phyloP scores from a whole-genome alignment of 352 stramenopile species.

The Globisporangium polare region DNA sequence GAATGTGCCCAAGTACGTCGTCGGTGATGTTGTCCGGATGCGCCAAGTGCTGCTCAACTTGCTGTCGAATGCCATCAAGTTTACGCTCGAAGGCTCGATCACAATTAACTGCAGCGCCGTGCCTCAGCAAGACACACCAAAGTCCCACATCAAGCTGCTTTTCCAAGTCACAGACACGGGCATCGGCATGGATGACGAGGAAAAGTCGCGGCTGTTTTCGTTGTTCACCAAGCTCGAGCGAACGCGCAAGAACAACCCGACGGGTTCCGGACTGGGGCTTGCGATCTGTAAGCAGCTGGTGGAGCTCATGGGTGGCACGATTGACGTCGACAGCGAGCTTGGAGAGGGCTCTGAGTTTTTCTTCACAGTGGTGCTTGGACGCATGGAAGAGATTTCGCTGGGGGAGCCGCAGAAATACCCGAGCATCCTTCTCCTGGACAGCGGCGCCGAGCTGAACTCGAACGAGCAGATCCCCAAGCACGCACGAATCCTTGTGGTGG shows the following conservation, averaged over 20 bases:
- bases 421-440: slow-evolving; percentile 24
- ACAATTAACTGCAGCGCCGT: slow-evolving; percentile 62
- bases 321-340: slow-evolving; percentile 67
- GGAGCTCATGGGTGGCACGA: slow-evolving; percentile 65
- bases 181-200: slow-evolving; percentile 61
- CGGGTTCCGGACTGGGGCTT: slow-evolving; percentile 54
- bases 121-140: slow-evolving; percentile 43
- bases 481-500: slow-evolving; percentile 75
- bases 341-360: slow-evolving; percentile 64
- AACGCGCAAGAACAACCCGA: slow-evolving; percentile 70
- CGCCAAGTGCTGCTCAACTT: slow-evolving; percentile 74
- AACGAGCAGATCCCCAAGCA: slow-evolving; percentile 52
- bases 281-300: slow-evolving; percentile 76
- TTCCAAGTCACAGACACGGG: slow-evolving; percentile 73
- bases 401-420: slow-evolving; percentile 42
- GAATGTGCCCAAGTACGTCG: slow-evolving; percentile 48
- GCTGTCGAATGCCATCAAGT: slow-evolving; percentile 78
- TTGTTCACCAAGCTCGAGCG: slow-evolving; percentile 64
- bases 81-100: slow-evolving; percentile 68
- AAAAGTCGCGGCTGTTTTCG: slow-evolving; percentile 60
- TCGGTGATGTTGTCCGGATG: slow-evolving; percentile 61
- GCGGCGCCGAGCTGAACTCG: slow-evolving; percentile 8
- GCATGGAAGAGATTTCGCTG: slow-evolving; percentile 41
- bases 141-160: slow-evolving; percentile 56
- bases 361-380: slow-evolving; percentile 57